Percentiles rank a stretch among this genome's conserved stretches.
These are phyloP conservation scores for Artomyces pyxidatus DNA, from an alignment of 768 basidiomycete genomes.

Conservation along the genomic window DNA sequence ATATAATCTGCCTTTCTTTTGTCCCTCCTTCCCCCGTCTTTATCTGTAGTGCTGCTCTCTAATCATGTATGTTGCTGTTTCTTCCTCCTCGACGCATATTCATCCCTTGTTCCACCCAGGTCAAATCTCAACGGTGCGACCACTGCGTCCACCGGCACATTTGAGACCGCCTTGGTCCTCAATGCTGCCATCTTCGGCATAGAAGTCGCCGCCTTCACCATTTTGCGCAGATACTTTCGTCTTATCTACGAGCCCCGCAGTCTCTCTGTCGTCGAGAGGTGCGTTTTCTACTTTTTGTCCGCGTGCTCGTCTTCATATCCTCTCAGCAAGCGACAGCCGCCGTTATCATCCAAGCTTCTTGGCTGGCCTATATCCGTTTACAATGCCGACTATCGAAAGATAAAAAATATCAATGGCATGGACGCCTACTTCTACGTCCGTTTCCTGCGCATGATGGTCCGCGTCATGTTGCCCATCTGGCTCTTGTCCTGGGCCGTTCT, in stretches of 20 bases:
- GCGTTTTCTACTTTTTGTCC: conserved; percentile 17
- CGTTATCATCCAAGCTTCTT: conserved; percentile 43
- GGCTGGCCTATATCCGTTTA: conserved; percentile 63
- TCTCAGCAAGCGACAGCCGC: conserved; percentile 46
- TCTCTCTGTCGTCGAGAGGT: conserved; percentile 43
- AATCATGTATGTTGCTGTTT: conserved; percentile 4
- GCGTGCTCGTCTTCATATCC: background rate
- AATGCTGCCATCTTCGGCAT: conserved; percentile 66
- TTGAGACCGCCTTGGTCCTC: conserved; percentile 79
- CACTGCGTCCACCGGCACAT: conserved; percentile 67
- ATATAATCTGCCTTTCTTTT: too few relatives aligned
- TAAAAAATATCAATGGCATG: conserved; percentile 65
- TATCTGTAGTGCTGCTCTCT: too few relatives aligned
- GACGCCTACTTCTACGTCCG: conserved; percentile 95
- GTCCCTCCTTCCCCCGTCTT: too few relatives aligned
- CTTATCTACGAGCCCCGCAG: conserved; percentile 86
- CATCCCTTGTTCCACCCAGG: conserved; percentile 25
- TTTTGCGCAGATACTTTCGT: conserved; percentile 79
- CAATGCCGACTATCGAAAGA: conserved; percentile 50
- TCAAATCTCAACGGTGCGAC: conserved; percentile 33
- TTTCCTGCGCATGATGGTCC: conserved; percentile 78
- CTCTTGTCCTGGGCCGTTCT: conserved; percentile 80
- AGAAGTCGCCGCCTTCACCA: conserved; percentile 71
- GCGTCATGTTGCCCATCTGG: conserved; percentile 87
- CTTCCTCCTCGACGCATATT: background rate